These are phyloP conservation scores for Cladophialophora chaetospira DNA, from an alignment of 2,329 filamentous ascomycete genomes.

Conservation along the genomic window DNA sequence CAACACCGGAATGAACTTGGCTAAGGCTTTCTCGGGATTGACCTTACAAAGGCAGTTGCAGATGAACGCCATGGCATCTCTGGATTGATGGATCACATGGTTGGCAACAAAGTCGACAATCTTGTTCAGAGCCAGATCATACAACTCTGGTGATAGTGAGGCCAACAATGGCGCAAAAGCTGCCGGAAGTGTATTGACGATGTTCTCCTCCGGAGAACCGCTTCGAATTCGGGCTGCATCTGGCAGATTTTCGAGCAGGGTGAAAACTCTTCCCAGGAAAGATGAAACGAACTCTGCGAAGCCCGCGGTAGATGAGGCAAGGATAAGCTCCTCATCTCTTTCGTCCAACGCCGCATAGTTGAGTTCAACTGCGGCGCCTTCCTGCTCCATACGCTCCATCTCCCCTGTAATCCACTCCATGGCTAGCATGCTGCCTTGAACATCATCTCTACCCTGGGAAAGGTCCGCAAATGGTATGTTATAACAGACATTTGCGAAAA, in stretches of 20 bases:
- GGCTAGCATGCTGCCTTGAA: constrained; percentile 74
- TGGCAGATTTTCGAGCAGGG: constrained; percentile 88
- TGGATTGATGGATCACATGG: constrained; percentile 94
- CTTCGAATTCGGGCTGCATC: constrained; percentile 85
- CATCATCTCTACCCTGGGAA: constrained; percentile 65
- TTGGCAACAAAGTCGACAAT: constrained; percentile 87
- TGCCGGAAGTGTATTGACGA: constrained; percentile 91
- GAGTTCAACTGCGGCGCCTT: constrained; percentile 81
- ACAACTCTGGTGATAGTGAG: constrained; percentile 87
- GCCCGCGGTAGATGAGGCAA: constrained; percentile 90
- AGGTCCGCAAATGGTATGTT: constrained; percentile 91
- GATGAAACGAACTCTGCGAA: constrained; percentile 91
- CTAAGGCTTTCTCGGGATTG: constrained; percentile 88
- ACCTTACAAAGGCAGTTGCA: constrained; percentile 96
- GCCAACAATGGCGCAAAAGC: constrained; percentile 89
- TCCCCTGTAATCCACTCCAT: constrained; percentile 93
- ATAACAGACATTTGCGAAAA: constrained; percentile 94
- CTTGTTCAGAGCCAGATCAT: constrained; percentile 88
- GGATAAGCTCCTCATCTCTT: constrained; percentile 80
- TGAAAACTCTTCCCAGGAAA: constrained; percentile 92
- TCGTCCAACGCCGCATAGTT: constrained; percentile 85
- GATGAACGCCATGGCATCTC: constrained; percentile 98
- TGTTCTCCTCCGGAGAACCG: constrained; percentile 92
- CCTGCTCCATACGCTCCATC: constrained; percentile 88
- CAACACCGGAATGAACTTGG: constrained; percentile 85